Percentiles rank a stretch among this genome's conserved stretches.
Conservation (phyloP, 306 rosid genomes). For the Cucurbita ficifolia region DNA sequence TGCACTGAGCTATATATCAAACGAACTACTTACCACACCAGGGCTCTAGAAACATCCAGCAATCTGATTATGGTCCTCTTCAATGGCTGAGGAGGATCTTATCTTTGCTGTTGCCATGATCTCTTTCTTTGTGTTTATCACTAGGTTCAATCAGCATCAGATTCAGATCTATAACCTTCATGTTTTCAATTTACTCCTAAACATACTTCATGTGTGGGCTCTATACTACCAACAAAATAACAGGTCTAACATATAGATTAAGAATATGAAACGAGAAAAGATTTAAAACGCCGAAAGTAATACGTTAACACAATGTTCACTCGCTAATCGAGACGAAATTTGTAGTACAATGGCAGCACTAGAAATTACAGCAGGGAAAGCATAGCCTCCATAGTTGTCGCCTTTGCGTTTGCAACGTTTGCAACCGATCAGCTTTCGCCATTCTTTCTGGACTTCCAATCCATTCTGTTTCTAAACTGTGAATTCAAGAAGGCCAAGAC, state of each 20-base stretch:
- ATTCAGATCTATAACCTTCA: background rate
- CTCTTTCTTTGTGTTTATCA: background rate
- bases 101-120: background rate
- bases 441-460: conserved; percentile 73
- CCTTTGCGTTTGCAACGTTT: conserved; percentile 12
- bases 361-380: conserved; percentile 34
- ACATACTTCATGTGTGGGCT: background rate
- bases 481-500: background rate
- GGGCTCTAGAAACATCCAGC: conserved; percentile 1
- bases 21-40: background rate
- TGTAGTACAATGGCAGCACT: background rate
- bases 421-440: conserved; percentile 28
- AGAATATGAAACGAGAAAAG: background rate
- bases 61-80: background rate
- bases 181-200: background rate
- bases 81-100: background rate
- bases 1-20: conserved; percentile 4
- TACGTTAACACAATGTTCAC: background rate
- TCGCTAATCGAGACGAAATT: background rate
- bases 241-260: background rate
- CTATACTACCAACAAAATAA: background rate
- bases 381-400: conserved; percentile 16
- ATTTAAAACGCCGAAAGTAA: background rate
- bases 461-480: conserved; percentile 65
- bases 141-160: background rate